These are phyloP conservation scores for Monilinia fructigena DNA, from an alignment of 2,329 filamentous ascomycete genomes.

Conservation along the genomic window DNA sequence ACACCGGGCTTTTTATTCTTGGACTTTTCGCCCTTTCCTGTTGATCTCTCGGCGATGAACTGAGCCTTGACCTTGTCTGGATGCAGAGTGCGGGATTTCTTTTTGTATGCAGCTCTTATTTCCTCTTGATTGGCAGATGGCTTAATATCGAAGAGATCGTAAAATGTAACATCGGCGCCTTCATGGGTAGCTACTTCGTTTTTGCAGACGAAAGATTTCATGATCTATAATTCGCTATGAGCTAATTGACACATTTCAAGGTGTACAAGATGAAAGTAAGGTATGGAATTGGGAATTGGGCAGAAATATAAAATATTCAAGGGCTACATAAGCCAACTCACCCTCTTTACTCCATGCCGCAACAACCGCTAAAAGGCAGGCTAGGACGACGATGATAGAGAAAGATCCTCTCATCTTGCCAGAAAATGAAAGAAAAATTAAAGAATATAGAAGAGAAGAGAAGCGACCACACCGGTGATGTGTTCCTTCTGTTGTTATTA, in stretches of 20 bases:
- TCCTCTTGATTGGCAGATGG: slow-evolving; percentile 76
- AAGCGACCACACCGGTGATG: not conserved
- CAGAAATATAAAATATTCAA: slow-evolving; percentile 10
- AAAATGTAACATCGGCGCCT: slow-evolving; percentile 81
- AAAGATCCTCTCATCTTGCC: slow-evolving; percentile 40
- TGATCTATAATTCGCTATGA: slow-evolving; percentile 62
- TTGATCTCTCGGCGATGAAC: slow-evolving; percentile 66
- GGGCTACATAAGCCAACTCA: slow-evolving; percentile 27
- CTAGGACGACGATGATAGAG: slow-evolving; percentile 36
- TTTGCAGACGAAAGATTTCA: slow-evolving; percentile 93
- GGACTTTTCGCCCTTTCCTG: slow-evolving; percentile 50
- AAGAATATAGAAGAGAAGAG: slow-evolving; percentile 29
- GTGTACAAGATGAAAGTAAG: not conserved
- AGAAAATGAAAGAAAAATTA: slow-evolving; percentile 24
- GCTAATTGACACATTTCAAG: slow-evolving; percentile 25
- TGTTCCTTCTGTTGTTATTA: not conserved
- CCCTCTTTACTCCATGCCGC: slow-evolving; percentile 44
- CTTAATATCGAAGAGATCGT: slow-evolving; percentile 83
- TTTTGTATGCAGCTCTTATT: slow-evolving; percentile 91
- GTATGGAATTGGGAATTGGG: slow-evolving; percentile 5
- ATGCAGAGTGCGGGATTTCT: slow-evolving; percentile 78
- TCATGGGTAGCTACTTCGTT: slow-evolving; percentile 79
- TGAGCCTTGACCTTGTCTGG: slow-evolving; percentile 93
- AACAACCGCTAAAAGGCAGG: slow-evolving; percentile 36
- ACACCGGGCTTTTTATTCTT: slow-evolving; percentile 58